Conservation (phyloP, 2,329 filamentous ascomycete genomes). For the Malbranchea cinnamomea region DNA sequence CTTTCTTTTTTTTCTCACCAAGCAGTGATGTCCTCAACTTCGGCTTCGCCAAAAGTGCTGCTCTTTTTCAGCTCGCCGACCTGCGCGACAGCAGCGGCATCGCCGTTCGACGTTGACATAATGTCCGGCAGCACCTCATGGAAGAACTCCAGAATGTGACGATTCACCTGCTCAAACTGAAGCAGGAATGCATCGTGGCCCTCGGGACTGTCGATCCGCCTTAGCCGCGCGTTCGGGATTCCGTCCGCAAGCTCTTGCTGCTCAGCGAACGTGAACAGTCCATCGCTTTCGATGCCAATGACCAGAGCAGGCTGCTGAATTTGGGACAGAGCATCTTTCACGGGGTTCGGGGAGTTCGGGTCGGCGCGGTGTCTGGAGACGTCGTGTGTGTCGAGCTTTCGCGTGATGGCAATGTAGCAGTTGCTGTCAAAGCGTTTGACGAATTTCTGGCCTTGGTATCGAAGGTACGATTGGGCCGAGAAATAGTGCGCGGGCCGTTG, state of each 20-base stretch:
- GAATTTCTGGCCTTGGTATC: slow-evolving; percentile 93
- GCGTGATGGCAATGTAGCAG: slow-evolving; percentile 97
- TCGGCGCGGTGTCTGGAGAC: slow-evolving; percentile 59
- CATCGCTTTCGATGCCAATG: slow-evolving; percentile 87
- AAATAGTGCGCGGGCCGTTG: slow-evolving; percentile 66
- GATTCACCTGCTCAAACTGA: slow-evolving; percentile 95
- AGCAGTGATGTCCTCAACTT: slow-evolving; percentile 89
- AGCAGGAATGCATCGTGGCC: slow-evolving; percentile 93
- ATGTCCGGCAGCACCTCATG: slow-evolving; percentile 73
- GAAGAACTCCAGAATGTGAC: slow-evolving; percentile 70
- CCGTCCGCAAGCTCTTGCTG: slow-evolving; percentile 79
- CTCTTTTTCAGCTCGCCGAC: slow-evolving; percentile 59
- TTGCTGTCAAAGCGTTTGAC: slow-evolving; percentile 96
- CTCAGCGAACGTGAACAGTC: slow-evolving; percentile 92
- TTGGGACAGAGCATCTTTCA: slow-evolving; percentile 60
- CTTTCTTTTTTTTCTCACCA: too few relatives aligned
- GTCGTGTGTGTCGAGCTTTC: slow-evolving; percentile 95
- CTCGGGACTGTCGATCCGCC: slow-evolving; percentile 84
- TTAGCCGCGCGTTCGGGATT: slow-evolving; percentile 61
- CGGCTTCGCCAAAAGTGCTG: slow-evolving; percentile 87
- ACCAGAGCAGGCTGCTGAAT: slow-evolving; percentile 85
- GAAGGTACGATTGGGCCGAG: slow-evolving; percentile 91
- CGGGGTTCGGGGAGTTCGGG: slow-evolving; percentile 28
- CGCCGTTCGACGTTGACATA: slow-evolving; percentile 50
- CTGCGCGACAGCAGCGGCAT: slow-evolving; percentile 33